phyloP scores from a whole-genome alignment of 768 basidiomycete genomes.

The Mrakia frigida region DNA sequence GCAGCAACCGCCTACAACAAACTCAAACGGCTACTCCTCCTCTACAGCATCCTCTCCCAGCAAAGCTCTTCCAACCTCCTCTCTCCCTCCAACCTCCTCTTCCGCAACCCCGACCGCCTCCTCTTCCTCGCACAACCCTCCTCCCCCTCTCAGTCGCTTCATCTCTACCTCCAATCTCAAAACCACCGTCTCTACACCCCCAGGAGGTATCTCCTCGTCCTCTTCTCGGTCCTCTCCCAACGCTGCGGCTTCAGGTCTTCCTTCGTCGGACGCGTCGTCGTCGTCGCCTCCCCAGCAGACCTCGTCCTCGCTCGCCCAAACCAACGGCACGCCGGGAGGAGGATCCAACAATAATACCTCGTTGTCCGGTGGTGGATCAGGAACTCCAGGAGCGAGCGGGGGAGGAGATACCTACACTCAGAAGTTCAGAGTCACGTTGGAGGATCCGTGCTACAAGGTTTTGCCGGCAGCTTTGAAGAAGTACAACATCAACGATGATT shows the following conservation, averaged over 20 bases:
- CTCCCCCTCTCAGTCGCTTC: conserved; percentile 35
- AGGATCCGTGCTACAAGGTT: conserved; percentile 98
- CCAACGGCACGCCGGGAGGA: not conserved
- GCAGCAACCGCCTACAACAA: conserved; percentile 35
- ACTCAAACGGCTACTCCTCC: conserved; percentile 37
- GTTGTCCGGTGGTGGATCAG: not conserved
- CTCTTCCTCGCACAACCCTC: conserved; percentile 17
- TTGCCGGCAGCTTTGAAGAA: conserved; percentile 96
- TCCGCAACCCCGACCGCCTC: not conserved
- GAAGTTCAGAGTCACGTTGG: conserved; percentile 94
- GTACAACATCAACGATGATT: conserved; percentile 97
- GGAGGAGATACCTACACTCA: conserved; percentile 35
- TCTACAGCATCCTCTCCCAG: conserved; percentile 32
- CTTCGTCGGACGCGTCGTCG: not conserved
- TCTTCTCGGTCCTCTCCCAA: conserved; percentile 2
- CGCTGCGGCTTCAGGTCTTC: not conserved
- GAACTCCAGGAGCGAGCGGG: conserved; percentile 33
- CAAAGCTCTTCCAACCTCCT: conserved; percentile 36
- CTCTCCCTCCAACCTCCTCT: conserved; percentile 1
- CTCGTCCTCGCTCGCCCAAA: not conserved
- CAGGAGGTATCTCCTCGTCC: not conserved
- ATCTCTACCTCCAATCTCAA: conserved; percentile 29
- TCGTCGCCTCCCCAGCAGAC: not conserved
- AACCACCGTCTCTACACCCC: conserved; percentile 1
- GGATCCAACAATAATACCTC: not conserved